phyloP scores from a whole-genome alignment of 768 basidiomycete species.

The Kwoniella dejecticola region DNA sequence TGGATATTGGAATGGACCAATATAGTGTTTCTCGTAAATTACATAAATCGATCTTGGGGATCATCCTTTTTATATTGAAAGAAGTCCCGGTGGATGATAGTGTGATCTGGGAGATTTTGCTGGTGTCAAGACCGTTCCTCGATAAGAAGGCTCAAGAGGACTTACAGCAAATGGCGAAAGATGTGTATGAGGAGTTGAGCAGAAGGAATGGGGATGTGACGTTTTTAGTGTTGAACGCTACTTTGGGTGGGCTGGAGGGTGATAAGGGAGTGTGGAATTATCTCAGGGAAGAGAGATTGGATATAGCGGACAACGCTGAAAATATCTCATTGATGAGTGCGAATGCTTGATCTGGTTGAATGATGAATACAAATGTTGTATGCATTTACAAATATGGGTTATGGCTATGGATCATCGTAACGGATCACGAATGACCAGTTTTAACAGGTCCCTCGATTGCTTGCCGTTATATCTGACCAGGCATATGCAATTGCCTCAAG shows the following conservation, averaged over 20 bases:
- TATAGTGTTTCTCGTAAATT: constrained; percentile 80
- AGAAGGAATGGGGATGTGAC: constrained; percentile 74
- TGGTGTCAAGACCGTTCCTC: constrained; percentile 77
- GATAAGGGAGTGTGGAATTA: constrained; percentile 32
- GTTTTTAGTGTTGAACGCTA: constrained; percentile 68
- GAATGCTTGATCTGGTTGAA: too few relatives aligned
- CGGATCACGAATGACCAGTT: too few relatives aligned
- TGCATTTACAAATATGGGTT: constrained; percentile 15
- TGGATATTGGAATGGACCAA: constrained; percentile 65
- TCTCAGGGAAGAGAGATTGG: constrained; percentile 32
- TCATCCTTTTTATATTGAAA: constrained; percentile 68
- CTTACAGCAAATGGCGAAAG: constrained; percentile 67
- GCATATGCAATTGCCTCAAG: constrained; percentile 64
- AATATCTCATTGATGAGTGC: not conserved
- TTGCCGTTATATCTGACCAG: constrained; percentile 12
- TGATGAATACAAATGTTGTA: constrained; percentile 1
- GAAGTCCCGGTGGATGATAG: constrained; percentile 69
- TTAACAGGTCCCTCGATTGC: not conserved
- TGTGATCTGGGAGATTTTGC: constrained; percentile 76
- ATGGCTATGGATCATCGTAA: too few relatives aligned
- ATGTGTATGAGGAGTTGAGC: constrained; percentile 66
- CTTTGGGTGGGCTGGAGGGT: constrained; percentile 26
- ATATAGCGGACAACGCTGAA: constrained; percentile 33
- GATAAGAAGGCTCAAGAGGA: constrained; percentile 69
- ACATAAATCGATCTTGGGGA: constrained; percentile 72